phyloP scores from a whole-genome alignment of 2,329 filamentous ascomycete genomes.

The Coniella lustricola region DNA sequence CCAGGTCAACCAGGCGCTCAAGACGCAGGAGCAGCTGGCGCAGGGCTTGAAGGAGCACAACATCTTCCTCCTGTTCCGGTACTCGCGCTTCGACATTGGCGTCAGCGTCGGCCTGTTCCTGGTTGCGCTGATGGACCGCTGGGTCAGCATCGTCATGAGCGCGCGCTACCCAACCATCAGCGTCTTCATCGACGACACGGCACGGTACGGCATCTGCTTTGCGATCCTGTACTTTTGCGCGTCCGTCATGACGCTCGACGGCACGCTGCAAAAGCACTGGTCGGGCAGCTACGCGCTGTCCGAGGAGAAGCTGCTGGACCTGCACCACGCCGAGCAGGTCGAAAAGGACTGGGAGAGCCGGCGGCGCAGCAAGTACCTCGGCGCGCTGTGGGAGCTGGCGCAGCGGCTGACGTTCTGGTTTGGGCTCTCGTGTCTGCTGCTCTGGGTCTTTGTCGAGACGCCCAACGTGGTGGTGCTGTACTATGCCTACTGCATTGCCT shows the following conservation, averaged over 20 bases:
- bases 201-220: slow-evolving; percentile 31
- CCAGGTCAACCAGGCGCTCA: slow-evolving; percentile 27
- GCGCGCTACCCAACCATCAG: slow-evolving; percentile 21
- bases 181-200: slow-evolving; percentile 26
- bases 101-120: slow-evolving; percentile 32
- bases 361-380: slow-evolving; percentile 19
- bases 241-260: slow-evolving; percentile 31
- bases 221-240: slow-evolving; percentile 33
- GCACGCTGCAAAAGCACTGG: slow-evolving; percentile 31
- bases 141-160: slow-evolving; percentile 30
- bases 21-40: slow-evolving; percentile 27
- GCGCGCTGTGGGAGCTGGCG: slow-evolving; percentile 25
- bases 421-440: slow-evolving; percentile 25
- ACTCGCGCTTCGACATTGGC: slow-evolving; percentile 28
- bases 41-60: slow-evolving; percentile 33
- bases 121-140: slow-evolving; percentile 32
- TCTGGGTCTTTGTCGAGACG: slow-evolving; percentile 30
- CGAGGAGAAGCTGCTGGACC: slow-evolving; percentile 25
- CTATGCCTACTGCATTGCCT: slow-evolving; percentile 28
- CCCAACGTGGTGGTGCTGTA: slow-evolving; percentile 27
- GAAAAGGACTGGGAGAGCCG: slow-evolving; percentile 19
- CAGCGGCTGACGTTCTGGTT: slow-evolving; percentile 26
- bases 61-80: slow-evolving; percentile 30
- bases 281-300: slow-evolving; percentile 26
- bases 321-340: slow-evolving; percentile 22